Percentiles rank a stretch among this genome's conserved stretches.
Evolutionary conservation across 2,329 filamentous ascomycete genomes (phyloP).

Genomic region (Gaeumannomyces sp.): DNA sequence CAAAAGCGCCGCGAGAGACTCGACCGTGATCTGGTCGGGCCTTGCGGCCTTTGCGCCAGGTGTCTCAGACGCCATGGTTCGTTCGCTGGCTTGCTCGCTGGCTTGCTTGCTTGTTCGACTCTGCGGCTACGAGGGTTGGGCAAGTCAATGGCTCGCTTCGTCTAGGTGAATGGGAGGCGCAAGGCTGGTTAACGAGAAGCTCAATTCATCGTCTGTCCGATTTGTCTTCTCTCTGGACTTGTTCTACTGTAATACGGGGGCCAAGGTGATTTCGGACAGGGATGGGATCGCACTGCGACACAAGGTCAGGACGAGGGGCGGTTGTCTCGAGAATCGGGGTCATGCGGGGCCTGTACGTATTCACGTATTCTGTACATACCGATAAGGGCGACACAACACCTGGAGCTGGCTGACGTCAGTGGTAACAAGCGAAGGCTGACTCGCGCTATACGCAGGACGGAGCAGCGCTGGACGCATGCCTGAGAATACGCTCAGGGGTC

Average conservation of each 20-base stretch:
- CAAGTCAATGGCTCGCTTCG: neutral
- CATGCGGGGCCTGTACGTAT: too few relatives aligned
- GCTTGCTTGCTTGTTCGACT: neutral
- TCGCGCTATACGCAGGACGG: neutral
- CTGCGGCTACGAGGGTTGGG: too few relatives aligned
- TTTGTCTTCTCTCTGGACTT: neutral
- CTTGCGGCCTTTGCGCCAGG: neutral
- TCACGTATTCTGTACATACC: neutral
- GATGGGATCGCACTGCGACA: neutral
- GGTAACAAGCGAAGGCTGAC: neutral
- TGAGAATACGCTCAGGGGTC: too few relatives aligned
- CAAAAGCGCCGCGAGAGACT: slow-evolving; percentile 61
- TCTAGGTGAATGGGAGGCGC: neutral
- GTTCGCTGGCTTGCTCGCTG: neutral
- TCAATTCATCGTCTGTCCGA: neutral
- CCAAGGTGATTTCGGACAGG: too few relatives aligned
- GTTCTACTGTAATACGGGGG: neutral
- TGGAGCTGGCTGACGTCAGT: neutral
- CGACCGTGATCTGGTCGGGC: slow-evolving; percentile 43
- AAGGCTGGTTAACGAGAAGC: neutral
- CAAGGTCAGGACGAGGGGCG: neutral
- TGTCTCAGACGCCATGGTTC: neutral
- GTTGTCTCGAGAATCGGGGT: neutral
- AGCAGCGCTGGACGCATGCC: neutral
- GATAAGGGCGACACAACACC: neutral